phyloP scores from a whole-genome alignment of 2,329 filamentous ascomycete genomes.

The Paecilomyces dactylethromorphus region DNA sequence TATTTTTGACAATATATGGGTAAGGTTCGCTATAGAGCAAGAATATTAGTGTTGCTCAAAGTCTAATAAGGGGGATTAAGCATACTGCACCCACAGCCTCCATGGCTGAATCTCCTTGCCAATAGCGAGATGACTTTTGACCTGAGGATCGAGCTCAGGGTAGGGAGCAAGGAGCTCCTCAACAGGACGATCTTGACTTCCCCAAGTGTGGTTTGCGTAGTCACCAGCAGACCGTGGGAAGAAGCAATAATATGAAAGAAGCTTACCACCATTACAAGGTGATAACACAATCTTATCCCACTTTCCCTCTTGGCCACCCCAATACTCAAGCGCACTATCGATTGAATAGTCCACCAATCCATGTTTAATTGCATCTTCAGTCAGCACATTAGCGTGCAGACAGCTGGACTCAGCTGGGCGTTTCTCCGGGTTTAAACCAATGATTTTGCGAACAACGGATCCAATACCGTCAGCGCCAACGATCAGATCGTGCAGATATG shows the following conservation, averaged over 20 bases:
- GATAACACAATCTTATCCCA: slow-evolving; percentile 66
- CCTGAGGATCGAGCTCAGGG: slow-evolving; percentile 53
- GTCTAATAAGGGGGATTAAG: slow-evolving; percentile 1
- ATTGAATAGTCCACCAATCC: slow-evolving; percentile 59
- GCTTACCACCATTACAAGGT: slow-evolving; percentile 59
- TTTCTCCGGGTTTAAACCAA: slow-evolving; percentile 58
- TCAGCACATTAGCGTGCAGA: slow-evolving; percentile 58
- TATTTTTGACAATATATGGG: slow-evolving; percentile 47
- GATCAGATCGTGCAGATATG: slow-evolving; percentile 52
- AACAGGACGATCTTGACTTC: slow-evolving; percentile 42
- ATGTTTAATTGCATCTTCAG: slow-evolving; percentile 52
- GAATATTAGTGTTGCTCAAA: too few relatives aligned
- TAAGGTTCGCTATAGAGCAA: slow-evolving; percentile 42
- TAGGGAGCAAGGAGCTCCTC: slow-evolving; percentile 57
- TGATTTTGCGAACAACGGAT: slow-evolving; percentile 54
- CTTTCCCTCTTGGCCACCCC: slow-evolving; percentile 55
- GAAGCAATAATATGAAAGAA: slow-evolving; percentile 66
- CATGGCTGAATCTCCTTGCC: slow-evolving; percentile 59
- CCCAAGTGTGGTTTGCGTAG: slow-evolving; percentile 57
- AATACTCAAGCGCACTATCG: slow-evolving; percentile 60
- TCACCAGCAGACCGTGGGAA: slow-evolving; percentile 56
- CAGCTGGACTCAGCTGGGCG: slow-evolving; percentile 56
- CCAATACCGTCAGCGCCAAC: slow-evolving; percentile 63
- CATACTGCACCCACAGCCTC: slow-evolving; percentile 55
- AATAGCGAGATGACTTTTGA: slow-evolving; percentile 53